Evolutionary conservation across 768 basidiomycete genomes (phyloP).

Genomic region (Naganishia vaughanmartiniae): DNA sequence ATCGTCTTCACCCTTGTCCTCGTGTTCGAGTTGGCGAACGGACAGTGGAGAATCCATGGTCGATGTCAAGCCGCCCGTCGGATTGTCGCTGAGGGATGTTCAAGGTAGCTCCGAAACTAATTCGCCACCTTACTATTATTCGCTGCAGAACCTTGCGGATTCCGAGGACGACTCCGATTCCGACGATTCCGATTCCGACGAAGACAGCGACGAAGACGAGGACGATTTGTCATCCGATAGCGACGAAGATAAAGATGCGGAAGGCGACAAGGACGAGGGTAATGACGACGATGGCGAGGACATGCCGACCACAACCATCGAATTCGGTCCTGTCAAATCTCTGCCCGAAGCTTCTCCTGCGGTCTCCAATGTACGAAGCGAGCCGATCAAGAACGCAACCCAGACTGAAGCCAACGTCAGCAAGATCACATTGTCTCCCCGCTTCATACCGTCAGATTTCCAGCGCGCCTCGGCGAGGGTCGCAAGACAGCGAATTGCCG

Average conservation of each 20-base stretch:
- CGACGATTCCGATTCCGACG: neutral
- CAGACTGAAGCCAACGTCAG: neutral
- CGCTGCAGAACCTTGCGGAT: constrained; percentile 10
- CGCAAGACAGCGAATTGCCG: constrained; percentile 2
- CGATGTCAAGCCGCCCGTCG: neutral
- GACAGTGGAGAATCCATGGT: neutral
- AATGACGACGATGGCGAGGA: neutral
- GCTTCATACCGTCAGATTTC: neutral
- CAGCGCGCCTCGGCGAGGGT: constrained; percentile 1
- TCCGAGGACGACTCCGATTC: constrained; percentile 10
- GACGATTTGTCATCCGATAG: neutral
- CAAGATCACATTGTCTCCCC: neutral
- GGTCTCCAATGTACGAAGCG: constrained; percentile 13
- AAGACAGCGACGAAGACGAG: neutral
- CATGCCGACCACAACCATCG: neutral
- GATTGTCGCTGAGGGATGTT: constrained; percentile 2
- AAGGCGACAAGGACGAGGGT: constrained; percentile 3
- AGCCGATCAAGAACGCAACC: neutral
- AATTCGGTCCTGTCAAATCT: neutral
- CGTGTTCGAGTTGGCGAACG: constrained; percentile 3
- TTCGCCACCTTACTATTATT: constrained; percentile 3
- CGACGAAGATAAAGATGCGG: neutral
- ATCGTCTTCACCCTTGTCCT: constrained; percentile 2
- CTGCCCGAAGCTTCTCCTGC: neutral
- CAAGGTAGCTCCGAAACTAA: constrained; percentile 13